Evolutionary conservation across 2,329 filamentous ascomycete genomes (phyloP).

Genomic region (Aspergillus viridinutans): DNA sequence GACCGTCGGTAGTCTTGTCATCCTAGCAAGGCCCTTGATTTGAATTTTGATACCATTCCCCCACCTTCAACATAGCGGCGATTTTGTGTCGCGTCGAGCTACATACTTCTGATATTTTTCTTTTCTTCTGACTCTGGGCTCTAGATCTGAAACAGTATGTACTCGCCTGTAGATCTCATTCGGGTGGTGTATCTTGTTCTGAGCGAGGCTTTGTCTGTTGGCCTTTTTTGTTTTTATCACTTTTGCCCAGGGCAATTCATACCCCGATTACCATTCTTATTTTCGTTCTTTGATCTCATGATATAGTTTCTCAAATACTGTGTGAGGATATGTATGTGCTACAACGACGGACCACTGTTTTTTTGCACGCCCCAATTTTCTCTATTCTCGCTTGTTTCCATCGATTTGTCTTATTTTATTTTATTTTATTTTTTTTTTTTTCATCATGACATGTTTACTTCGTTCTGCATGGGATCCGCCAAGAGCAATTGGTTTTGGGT

Average conservation of each 20-base stretch:
- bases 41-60: not conserved
- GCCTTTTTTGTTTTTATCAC: not conserved
- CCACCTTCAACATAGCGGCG: not conserved
- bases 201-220: constrained; percentile 9
- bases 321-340: not conserved
- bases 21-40: not conserved
- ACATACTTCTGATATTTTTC: not conserved
- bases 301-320: not conserved
- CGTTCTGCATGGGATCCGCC: not conserved
- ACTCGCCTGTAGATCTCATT: constrained; percentile 17
- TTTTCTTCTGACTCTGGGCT: not conserved
- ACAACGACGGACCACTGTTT: not conserved
- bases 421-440: not conserved
- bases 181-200: constrained; percentile 15
- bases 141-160: constrained; percentile 4
- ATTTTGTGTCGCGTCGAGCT: not conserved
- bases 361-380: not conserved
- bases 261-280: not conserved
- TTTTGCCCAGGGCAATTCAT: constrained; percentile 2
- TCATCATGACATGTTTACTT: constrained; percentile 6
- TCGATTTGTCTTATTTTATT: constrained; percentile 3
- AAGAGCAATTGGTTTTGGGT: not conserved
- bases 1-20: constrained; percentile 36
- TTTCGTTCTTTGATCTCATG: constrained; percentile 1
- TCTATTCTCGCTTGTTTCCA: constrained; percentile 1